A percentile compares a stretch with the other conserved stretches of the same genome.
These are phyloP conservation scores for Aspergillus homomorphus DNA, from an alignment of 495 filamentous ascomycete genomes.

Conservation along the genomic window DNA sequence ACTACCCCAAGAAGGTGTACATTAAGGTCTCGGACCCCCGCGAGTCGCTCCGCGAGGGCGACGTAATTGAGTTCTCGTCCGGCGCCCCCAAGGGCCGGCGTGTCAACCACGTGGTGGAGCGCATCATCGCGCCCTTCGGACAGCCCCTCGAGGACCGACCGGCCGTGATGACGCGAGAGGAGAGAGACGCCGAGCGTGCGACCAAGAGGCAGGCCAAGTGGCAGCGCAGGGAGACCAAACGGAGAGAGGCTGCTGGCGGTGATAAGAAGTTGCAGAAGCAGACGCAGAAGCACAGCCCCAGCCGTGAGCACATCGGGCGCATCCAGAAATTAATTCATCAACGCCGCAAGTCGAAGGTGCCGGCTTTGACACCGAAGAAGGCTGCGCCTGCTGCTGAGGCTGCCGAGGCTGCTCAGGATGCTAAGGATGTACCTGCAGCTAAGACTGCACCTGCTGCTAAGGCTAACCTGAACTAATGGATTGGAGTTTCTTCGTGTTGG, in stretches of 20 bases:
- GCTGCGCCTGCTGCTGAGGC: not conserved
- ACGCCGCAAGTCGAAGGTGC: not conserved
- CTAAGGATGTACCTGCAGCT: not conserved
- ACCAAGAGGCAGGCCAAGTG: conserved; percentile 50
- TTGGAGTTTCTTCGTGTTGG: too few relatives aligned
- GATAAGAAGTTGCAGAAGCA: conserved; percentile 1
- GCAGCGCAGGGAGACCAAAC: conserved; percentile 40
- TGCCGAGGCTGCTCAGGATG: not conserved
- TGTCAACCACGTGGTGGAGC: conserved; percentile 74
- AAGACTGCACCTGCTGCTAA: too few relatives aligned
- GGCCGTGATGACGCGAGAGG: conserved; percentile 59
- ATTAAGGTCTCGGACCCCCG: conserved; percentile 72
- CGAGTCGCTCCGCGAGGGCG: conserved; percentile 69
- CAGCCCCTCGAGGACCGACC: conserved; percentile 58
- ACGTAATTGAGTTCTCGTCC: conserved; percentile 74
- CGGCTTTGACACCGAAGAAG: not conserved
- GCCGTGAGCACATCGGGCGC: conserved; percentile 23
- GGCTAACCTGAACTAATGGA: too few relatives aligned
- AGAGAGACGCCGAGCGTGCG: conserved; percentile 51
- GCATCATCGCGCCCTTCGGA: conserved; percentile 73
- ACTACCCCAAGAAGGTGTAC: conserved; percentile 37
- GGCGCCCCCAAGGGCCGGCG: conserved; percentile 60
- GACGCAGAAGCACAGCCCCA: too few relatives aligned
- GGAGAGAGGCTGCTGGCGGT: conserved; percentile 16
- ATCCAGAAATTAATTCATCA: conserved; percentile 19